Conservation (phyloP, 164 flowering plant species). For the Dillenia turbinata region DNA sequence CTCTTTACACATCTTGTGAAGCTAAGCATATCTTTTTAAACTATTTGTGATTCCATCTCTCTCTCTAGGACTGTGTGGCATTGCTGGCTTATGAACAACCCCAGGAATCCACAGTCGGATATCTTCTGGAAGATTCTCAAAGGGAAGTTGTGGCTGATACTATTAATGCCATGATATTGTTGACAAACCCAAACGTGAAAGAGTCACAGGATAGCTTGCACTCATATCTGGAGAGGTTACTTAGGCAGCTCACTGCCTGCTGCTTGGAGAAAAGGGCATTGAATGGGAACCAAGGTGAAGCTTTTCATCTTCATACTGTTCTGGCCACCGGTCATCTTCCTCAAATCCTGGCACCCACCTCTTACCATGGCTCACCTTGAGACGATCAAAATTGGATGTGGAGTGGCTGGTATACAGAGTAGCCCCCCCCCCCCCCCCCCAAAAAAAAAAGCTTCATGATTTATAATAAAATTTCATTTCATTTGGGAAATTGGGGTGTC, state of each 20-base stretch:
- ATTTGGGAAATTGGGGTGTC: too few species aligned
- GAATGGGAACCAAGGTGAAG: constrained; percentile 91
- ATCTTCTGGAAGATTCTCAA: constrained; percentile 68
- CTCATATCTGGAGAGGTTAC: constrained; percentile 71
- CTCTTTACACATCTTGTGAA: too few species aligned
- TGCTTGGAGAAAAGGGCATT: constrained; percentile 68
- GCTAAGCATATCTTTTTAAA: too few species aligned
- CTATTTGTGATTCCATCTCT: background rate
- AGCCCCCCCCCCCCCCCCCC: too few species aligned
- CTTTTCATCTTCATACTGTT: constrained; percentile 63
- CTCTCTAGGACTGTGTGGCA: constrained; percentile 73
- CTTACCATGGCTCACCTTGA: too few species aligned
- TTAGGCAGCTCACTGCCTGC: constrained; percentile 81
- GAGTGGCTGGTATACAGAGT: too few species aligned
- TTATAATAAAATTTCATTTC: too few species aligned
- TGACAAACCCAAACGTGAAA: constrained; percentile 58
- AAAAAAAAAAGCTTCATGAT: too few species aligned
- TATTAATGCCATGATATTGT: constrained; percentile 71
- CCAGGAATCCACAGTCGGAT: constrained; percentile 59
- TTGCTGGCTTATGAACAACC: constrained; percentile 85
- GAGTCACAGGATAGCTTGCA: constrained; percentile 47
- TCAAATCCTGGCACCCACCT: too few species aligned
- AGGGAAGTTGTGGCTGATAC: constrained; percentile 85
- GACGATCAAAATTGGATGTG: too few species aligned
- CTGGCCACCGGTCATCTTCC: constrained; percentile 9